These are phyloP conservation scores for Globisporangium spinosum DNA, from an alignment of 352 stramenopile species.

Conservation along the genomic window DNA sequence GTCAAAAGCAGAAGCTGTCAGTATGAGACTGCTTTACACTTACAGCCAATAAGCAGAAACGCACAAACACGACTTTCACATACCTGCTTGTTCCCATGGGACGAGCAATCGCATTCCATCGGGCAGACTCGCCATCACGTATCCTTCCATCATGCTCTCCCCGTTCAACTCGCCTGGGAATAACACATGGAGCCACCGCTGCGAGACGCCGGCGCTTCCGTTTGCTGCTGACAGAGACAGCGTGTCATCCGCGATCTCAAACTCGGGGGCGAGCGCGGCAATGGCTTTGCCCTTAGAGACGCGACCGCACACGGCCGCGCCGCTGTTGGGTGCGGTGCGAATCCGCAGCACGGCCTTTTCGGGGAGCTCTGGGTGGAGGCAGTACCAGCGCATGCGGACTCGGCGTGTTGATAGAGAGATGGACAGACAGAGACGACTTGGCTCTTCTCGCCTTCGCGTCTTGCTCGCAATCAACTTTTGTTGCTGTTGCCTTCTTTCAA, in stretches of 20 bases:
- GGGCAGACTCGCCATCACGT: constrained; percentile 47
- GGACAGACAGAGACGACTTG: background rate
- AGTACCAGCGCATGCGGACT: constrained; percentile 65
- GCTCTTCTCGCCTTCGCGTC: background rate
- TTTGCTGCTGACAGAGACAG: background rate
- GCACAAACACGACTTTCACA: background rate
- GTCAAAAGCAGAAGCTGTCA: background rate
- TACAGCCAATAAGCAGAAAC: background rate
- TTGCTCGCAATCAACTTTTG: background rate
- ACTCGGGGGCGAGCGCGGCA: constrained; percentile 28
- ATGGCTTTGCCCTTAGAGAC: constrained; percentile 51
- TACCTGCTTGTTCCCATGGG: constrained; percentile 48
- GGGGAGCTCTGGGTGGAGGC: constrained; percentile 51
- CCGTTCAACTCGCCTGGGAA: constrained; percentile 30
- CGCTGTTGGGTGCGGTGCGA: constrained; percentile 46
- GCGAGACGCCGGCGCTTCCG: background rate
- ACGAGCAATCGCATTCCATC: constrained; percentile 41
- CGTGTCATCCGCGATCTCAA: constrained; percentile 27
- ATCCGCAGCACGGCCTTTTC: constrained; percentile 60
- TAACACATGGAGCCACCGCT: constrained; percentile 54
- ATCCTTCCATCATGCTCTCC: constrained; percentile 31
- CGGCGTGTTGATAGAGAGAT: background rate
- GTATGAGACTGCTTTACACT: background rate
- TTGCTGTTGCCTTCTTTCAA: background rate
- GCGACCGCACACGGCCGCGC: constrained; percentile 33